These are phyloP conservation scores for Misopates orontium DNA, from an alignment of 257 asterid species.

Conservation along the genomic window DNA sequence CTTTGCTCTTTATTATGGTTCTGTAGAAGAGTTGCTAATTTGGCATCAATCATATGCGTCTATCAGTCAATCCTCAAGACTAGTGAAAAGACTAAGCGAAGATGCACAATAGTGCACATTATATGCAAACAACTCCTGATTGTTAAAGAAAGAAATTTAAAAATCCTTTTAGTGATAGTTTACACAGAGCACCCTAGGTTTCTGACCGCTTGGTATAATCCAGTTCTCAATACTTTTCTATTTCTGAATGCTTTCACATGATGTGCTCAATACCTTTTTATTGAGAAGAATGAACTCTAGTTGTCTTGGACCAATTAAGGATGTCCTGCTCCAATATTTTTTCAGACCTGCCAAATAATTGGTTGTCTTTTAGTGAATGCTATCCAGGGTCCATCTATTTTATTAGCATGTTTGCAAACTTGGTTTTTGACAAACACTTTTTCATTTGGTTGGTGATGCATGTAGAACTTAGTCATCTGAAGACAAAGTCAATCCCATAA, in stretches of 20 bases:
- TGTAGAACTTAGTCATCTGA: no score
- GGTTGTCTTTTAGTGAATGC: no score
- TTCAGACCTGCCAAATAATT: no score
- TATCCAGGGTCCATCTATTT: no score
- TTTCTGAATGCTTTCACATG: constrained; percentile 3
- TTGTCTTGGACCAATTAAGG: no score
- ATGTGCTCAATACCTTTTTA: background rate
- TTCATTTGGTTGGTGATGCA: no score
- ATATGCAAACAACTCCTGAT: background rate
- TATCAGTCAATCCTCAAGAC: background rate
- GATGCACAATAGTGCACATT: no score
- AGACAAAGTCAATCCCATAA: no score
- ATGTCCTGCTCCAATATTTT: no score
- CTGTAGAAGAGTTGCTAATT: constrained; percentile 6
- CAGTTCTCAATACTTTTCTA: background rate
- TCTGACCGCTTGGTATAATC: background rate
- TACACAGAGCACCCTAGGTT: background rate
- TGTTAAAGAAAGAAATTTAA: background rate
- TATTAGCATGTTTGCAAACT: no score
- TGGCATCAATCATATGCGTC: background rate
- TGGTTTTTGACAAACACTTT: no score
- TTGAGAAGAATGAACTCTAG: no score
- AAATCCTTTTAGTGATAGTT: background rate
- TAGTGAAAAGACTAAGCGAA: background rate
- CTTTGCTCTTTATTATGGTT: background rate